These are phyloP conservation scores for Vitis hybrid DNA, from an alignment of 177 flowering plant genomes.

Conservation along the genomic window DNA sequence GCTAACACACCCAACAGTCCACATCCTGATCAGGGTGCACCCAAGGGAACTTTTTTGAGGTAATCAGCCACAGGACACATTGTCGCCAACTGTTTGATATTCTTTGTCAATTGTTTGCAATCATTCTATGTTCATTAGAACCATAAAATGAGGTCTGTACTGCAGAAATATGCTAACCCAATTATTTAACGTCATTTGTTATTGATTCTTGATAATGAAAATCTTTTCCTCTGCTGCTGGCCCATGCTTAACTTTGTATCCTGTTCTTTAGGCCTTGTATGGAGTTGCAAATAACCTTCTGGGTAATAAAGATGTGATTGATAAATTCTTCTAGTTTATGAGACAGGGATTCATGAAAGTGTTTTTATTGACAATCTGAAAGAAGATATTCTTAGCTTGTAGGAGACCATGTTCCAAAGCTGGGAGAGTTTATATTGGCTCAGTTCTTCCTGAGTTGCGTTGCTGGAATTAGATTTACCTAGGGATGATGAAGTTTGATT, in stretches of 20 bases:
- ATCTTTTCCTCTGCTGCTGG: not conserved
- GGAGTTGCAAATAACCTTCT: no score
- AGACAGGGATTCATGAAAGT: no score
- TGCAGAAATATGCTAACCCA: slow-evolving; percentile 14
- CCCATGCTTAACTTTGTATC: not conserved
- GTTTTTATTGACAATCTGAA: no score
- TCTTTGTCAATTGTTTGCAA: slow-evolving; percentile 10
- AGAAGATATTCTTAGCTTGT: no score
- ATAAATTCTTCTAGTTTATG: no score
- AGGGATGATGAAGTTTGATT: no score
- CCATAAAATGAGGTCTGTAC: not conserved
- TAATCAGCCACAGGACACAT: not conserved
- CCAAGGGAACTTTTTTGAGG: not conserved
- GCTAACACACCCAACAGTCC: slow-evolving; percentile 1
- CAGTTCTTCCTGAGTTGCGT: no score
- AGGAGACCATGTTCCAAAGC: no score
- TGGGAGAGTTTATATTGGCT: no score
- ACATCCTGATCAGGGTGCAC: not conserved
- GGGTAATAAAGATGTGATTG: no score
- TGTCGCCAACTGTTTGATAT: slow-evolving; percentile 1
- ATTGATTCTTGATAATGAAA: slow-evolving; percentile 16
- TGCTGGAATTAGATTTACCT: no score
- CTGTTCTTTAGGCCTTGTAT: not conserved
- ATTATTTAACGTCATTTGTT: slow-evolving; percentile 21
- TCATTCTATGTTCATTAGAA: slow-evolving; percentile 10